A percentile compares a stretch with the other conserved stretches of the same genome.
These are phyloP conservation scores for Cadophora luteo-olivacea DNA, from an alignment of 2,329 filamentous ascomycete genomes.

Conservation along the genomic window DNA sequence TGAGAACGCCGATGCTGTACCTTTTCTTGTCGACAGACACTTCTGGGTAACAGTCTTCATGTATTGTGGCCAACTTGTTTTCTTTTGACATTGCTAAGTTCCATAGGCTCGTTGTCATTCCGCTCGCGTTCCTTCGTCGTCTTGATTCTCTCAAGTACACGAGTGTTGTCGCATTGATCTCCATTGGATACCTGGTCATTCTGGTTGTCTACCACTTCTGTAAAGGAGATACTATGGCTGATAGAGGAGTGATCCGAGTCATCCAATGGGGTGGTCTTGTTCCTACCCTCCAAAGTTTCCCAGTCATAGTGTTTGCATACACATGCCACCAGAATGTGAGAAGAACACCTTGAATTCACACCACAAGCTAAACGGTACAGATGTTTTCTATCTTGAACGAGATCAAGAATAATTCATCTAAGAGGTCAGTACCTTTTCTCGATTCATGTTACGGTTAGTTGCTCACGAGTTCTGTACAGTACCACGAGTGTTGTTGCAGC, in stretches of 20 bases:
- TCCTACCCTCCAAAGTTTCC: conserved; percentile 82
- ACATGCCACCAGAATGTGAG: conserved; percentile 96
- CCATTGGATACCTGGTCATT: conserved; percentile 92
- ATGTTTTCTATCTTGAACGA: conserved; percentile 99
- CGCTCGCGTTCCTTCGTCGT: conserved; percentile 87
- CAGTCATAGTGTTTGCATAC: conserved; percentile 98
- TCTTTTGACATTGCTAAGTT: conserved; percentile 26
- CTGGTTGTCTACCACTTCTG: conserved; percentile 93
- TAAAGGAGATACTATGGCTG: conserved; percentile 74
- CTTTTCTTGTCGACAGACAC: conserved; percentile 85
- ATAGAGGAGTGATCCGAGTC: conserved; percentile 76
- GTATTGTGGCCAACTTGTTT: conserved; percentile 50
- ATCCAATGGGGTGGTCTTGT: conserved; percentile 82
- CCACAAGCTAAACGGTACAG: conserved; percentile 51
- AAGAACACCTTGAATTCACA: conserved; percentile 5
- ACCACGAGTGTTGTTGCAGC: conserved; percentile 80
- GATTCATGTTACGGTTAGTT: conserved; percentile 15
- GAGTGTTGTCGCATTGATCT: conserved; percentile 86
- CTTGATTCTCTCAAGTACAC: conserved; percentile 98
- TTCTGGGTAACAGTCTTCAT: conserved; percentile 99
- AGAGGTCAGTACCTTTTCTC: conserved; percentile 44
- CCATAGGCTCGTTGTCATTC: conserved; percentile 83
- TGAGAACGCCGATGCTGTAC: conserved; percentile 63
- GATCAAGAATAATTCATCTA: conserved; percentile 82
- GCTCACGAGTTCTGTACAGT: conserved; percentile 48